Evolutionary conservation across 1,284 basidiomycete genomes (phyloP), one percentile per base, ranked within the genome.

Genomic region (Boletus semigastroideus): DNA sequence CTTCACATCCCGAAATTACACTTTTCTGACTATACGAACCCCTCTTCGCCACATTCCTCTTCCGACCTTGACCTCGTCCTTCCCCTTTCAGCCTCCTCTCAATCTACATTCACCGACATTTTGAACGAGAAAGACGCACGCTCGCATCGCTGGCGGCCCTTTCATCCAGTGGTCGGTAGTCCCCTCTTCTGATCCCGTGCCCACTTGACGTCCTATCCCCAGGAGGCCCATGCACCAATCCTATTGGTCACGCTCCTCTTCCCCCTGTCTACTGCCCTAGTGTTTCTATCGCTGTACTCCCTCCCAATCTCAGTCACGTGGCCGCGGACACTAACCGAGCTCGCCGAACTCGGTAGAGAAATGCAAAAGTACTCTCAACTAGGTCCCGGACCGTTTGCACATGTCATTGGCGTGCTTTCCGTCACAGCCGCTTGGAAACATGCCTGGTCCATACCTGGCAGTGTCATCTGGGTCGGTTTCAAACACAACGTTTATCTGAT

Each of bases 361-460:
- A 78, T 92, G 8, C 86, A 87, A 60, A 80, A 78, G 41, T 92
- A 92, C 65, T 82, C 87, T 5, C 84, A 86, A 62, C 87, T 85
- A 55, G 87, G 87, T 6, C 61, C 74, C 14, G 72, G 69, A 2
- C 79, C 84, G 16, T 74, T 83, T 51, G 77, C 79, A 5, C 89
- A 92, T 67, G 86, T 92, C 42, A 68, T 94, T 42, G 83, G 78
- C n/a, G 91, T 93, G 36, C 78, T 96, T 62, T 84, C 87, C 34
- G 78, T 92, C n/a, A 84, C 88, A 19, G 90, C 90, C 3, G 76
- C 92, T 33, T 96, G 92, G 92, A 95, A 94, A 72, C 93, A 96
- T 68, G 92, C 92, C 8, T 96, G 92, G 92, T 94, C 91, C 54
- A 82, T 96, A 46, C 92, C 92, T 5, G 92, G 92, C 6, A 92